phyloP scores from a whole-genome alignment of 805 yeast species.

The Kazachstania taianensis region DNA sequence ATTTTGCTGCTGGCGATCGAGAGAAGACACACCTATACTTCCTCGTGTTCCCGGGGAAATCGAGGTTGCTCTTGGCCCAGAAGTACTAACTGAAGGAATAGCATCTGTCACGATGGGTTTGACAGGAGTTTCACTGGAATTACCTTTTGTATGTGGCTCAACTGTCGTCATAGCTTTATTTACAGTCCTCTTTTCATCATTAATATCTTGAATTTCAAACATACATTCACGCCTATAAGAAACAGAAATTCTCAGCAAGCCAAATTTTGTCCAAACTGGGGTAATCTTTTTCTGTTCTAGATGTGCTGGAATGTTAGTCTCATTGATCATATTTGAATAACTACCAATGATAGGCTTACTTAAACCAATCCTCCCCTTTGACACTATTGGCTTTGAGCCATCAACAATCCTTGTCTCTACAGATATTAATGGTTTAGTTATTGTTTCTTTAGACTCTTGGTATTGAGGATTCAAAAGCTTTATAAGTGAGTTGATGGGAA shows the following conservation, averaged over 20 bases:
- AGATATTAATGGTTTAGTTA: conserved; percentile 1
- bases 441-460: not conserved
- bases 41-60: conserved; percentile 7
- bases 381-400: conserved; percentile 67
- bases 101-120: not conserved
- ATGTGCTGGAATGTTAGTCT: conserved; percentile 37
- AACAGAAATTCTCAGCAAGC: conserved; percentile 63
- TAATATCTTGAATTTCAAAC: conserved; percentile 39
- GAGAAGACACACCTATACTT: conserved; percentile 1
- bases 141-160: conserved; percentile 3
- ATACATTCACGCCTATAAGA: conserved; percentile 66
- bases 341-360: conserved; percentile 50
- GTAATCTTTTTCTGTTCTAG: conserved; percentile 52
- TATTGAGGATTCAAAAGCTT: not conserved
- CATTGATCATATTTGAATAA: conserved; percentile 27
- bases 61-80: conserved; percentile 3
- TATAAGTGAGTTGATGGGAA: conserved; percentile 62
- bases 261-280: conserved; percentile 67
- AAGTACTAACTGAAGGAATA: not conserved
- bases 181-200: not conserved
- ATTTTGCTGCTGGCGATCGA: conserved; percentile 2
- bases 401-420: conserved; percentile 58
- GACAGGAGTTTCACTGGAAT: not conserved
- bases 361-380: conserved; percentile 78
- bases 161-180: not conserved